phyloP scores from a whole-genome alignment of 2,329 filamentous ascomycete species.

The Arthroderma sp. region DNA sequence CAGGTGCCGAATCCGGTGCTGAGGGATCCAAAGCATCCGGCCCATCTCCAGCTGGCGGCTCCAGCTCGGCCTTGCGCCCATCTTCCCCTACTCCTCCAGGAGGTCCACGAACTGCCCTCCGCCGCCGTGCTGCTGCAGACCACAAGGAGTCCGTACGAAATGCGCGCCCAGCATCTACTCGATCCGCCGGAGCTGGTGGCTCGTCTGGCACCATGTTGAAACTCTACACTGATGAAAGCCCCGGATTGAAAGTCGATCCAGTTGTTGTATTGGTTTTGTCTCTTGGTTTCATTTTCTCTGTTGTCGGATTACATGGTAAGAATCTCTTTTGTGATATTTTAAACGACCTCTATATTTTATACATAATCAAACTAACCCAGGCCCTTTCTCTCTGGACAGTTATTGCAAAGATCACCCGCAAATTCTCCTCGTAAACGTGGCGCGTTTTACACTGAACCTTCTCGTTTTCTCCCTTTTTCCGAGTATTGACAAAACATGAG shows the following conservation, averaged over 20 bases:
- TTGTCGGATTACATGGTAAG: slow-evolving; percentile 94
- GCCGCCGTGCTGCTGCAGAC: slow-evolving; percentile 87
- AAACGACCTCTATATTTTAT: not conserved
- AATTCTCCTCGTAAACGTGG: slow-evolving; percentile 48
- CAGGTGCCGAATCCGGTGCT: slow-evolving; percentile 42
- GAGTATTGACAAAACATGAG: not conserved
- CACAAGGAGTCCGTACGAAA: slow-evolving; percentile 96
- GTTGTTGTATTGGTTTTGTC: slow-evolving; percentile 94
- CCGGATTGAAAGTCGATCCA: slow-evolving; percentile 92
- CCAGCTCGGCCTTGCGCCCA: slow-evolving; percentile 61
- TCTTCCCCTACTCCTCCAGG: slow-evolving; percentile 83
- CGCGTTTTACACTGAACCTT: not conserved
- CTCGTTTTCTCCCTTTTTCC: not conserved
- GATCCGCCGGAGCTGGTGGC: slow-evolving; percentile 84
- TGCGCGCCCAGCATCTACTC: slow-evolving; percentile 80
- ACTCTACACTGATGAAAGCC: slow-evolving; percentile 97
- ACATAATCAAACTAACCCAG: not conserved
- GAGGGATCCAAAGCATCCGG: slow-evolving; percentile 35
- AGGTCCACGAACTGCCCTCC: slow-evolving; percentile 87
- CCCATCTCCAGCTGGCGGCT: slow-evolving; percentile 46
- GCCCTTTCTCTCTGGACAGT: slow-evolving; percentile 44
- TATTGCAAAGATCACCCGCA: slow-evolving; percentile 87
- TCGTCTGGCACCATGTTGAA: slow-evolving; percentile 98
- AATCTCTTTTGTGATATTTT: slow-evolving; percentile 20
- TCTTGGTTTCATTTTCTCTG: slow-evolving; percentile 96